These are phyloP conservation scores for Xanthoconium purpureum DNA, from an alignment of 768 basidiomycete species.

Conservation along the genomic window DNA sequence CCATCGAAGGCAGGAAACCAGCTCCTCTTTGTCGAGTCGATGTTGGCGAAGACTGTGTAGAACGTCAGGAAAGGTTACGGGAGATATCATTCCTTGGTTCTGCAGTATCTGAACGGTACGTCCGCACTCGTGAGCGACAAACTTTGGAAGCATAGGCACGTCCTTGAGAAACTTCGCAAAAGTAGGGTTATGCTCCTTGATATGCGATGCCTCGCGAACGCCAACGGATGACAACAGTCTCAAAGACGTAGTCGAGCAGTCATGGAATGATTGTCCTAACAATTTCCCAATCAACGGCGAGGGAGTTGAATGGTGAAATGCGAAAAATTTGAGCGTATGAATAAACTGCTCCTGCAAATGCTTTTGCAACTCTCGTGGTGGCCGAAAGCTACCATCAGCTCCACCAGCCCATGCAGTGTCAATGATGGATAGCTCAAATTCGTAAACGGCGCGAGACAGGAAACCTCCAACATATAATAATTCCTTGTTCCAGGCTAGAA, in stretches of 20 bases:
- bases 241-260: background rate
- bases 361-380: too few relatives aligned
- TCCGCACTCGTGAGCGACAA: too few relatives aligned
- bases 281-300: background rate
- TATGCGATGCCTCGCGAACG: background rate
- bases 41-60: constrained; percentile 69
- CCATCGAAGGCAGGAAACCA: constrained; percentile 83
- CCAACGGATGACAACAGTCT: background rate
- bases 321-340: too few relatives aligned
- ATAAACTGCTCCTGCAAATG: too few relatives aligned
- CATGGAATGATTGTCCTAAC: background rate
- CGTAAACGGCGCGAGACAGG: constrained; percentile 77
- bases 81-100: constrained; percentile 60
- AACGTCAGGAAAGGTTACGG: constrained; percentile 49
- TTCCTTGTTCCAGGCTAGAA: constrained; percentile 83
- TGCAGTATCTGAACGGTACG: constrained; percentile 50
- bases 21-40: constrained; percentile 70
- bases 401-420: background rate
- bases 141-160: background rate
- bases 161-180: background rate
- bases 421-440: constrained; percentile 66
- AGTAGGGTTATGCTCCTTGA: background rate
- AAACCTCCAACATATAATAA: constrained; percentile 81
- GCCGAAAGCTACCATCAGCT: too few relatives aligned
- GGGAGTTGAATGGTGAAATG: background rate